Base-by-base conservation (phyloP, 352 stramenopile genomes). In the Pelagophyceae sp. region DNA sequence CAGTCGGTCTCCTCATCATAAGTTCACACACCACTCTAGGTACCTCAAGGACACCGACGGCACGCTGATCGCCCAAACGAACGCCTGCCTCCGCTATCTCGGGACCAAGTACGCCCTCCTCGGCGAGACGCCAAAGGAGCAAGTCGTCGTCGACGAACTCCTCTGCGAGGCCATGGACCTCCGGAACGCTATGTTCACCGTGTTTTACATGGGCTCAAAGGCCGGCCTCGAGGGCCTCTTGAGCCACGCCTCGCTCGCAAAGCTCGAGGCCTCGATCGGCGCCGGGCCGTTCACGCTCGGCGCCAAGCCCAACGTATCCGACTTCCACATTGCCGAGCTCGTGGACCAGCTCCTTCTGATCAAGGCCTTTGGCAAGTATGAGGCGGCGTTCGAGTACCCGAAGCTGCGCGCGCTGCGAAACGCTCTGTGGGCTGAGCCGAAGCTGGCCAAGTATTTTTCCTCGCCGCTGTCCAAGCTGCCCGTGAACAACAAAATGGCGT, bases 241-340 rank as follows among this genome's bases (percentile, higher is more conserved):
- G 23, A 6, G 23, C 23, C 23, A 67, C 23, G 11, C 23, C 11
- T 67, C 23, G 45, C 23, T 54, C 15, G 58, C 11, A 11, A 67
- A 67, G 58, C 58, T 67, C 58, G 58, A 67, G 27, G 58, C 58
- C 58, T n/a, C 29, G 23, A 6, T 67, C 58, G n/a, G n/a, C n/a
- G 58, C 15, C 11, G 29, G 29, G 23, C 58, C 29, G 15, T 67
- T 31, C 58, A 31, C 31, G 11, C 31, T 67, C 11, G 29, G 29
- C 23, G 58, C 15, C 58, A 15, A 6, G 58, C 58, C 58, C 58
- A 31, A 6, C 58, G 58, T 31, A 15, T 15, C 23, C 15, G 58
- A 67, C 58, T 67, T 67, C 58, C 11, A 31, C 15, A 27, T 67
- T 27, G 23, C 23, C 11, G 58, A 67, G 58, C 23, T 31, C 23